Base-by-base conservation (phyloP, 805 yeast species). In the Scheffersomyces coipomensis region DNA sequence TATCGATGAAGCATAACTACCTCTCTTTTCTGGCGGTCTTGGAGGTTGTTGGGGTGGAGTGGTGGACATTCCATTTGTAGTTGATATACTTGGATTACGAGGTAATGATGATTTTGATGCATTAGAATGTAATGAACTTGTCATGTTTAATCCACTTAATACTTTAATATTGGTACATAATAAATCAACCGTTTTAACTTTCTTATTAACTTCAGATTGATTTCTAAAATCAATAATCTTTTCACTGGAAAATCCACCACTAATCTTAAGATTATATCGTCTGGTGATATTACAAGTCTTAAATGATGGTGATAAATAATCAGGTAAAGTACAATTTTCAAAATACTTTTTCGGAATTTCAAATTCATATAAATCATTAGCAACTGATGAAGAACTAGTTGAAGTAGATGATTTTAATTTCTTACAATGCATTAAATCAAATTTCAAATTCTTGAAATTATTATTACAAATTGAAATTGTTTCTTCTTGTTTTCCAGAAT, bases 261-360 rank as follows among this genome's bases (percentile, higher is more conserved):
- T 44, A 1, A 60, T 44, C 2, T 44, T 19, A 5, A 58, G 36
- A 8, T 42, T 35, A 35, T 60, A 60, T 29, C 41, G 45, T 27
- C 85, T 64, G 9, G 62, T 51, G 17, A 83, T 67, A 49, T 79
- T 81, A 49, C 86, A 80, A 4, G 81, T 71, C 19, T 53, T 56
- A 53, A 83, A 83, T 15, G 75, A 57, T 2, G 87, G 85, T 2
- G 80, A 61, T 3, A 76, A 58, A 30, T 65, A 48, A 33, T 67
- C 71, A 0, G 85, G 83, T 13, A 78, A 44, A 2, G 60, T 53
- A 31, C 77, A 68, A 43, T 64, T 66, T 19, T 60, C 47, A 43
- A 62, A 73, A 39, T 66, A 53, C 33, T 60, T 50, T 17, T 44
- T 45, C 1, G 80, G 78, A 15, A 75, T 64, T 42, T 70, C 76